Percentiles rank a stretch among this genome's conserved stretches.
These are phyloP conservation scores for Xylaria sp. DNA, from an alignment of 2,329 filamentous ascomycete genomes.

Conservation along the genomic window DNA sequence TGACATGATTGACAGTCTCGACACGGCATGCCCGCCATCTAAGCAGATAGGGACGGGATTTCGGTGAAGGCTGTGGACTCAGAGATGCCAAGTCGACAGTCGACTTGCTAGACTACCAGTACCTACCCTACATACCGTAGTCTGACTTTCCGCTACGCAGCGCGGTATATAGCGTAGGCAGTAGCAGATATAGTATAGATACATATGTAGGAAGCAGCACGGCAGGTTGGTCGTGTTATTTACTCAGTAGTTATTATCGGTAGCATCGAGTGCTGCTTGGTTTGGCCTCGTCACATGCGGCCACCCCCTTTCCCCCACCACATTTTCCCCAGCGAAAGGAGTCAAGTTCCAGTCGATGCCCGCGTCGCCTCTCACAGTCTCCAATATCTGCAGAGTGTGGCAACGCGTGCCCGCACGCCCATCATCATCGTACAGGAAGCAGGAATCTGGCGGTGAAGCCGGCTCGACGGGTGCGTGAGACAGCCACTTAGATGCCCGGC, in stretches of 20 bases:
- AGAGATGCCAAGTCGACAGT: conserved; percentile 27
- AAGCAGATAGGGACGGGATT: not conserved
- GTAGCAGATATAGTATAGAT: not conserved
- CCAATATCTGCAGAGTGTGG: not conserved
- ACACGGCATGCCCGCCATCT: not conserved
- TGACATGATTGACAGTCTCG: not conserved
- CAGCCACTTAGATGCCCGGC: not conserved
- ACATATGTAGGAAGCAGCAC: not conserved
- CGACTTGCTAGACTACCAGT: not conserved
- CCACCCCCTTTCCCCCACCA: conserved; percentile 14
- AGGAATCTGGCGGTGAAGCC: conserved; percentile 24
- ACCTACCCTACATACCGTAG: not conserved
- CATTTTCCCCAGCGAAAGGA: conserved; percentile 9
- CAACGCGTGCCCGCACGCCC: conserved; percentile 2
- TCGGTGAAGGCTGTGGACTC: conserved; percentile 38
- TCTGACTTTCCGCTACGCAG: not conserved
- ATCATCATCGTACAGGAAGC: conserved; percentile 14
- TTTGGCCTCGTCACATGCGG: conserved; percentile 29
- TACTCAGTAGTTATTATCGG: not conserved
- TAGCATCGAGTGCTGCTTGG: conserved; percentile 4
- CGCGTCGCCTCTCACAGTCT: not conserved
- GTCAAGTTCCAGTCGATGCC: not conserved
- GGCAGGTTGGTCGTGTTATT: not conserved
- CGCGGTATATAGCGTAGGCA: not conserved
- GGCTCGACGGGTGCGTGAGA: conserved; percentile 2